phyloP scores from a whole-genome alignment of 2,329 filamentous ascomycete species.

The Cordyceps farinosa region DNA sequence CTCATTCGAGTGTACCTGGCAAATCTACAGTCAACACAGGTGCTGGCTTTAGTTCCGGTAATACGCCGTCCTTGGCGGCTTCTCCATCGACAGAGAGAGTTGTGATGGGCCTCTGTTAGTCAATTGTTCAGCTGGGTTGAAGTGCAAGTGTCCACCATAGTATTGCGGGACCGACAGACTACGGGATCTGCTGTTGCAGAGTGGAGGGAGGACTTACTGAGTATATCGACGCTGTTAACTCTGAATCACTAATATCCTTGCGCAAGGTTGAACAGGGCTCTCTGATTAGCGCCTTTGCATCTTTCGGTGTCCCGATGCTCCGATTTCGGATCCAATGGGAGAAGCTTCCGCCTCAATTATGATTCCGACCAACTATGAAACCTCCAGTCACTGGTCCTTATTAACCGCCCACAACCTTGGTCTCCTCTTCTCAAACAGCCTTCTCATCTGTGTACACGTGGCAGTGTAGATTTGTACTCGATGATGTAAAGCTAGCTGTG shows the following conservation, averaged over 20 bases:
- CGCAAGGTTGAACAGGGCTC: background rate
- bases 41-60: too few species aligned
- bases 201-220: background rate
- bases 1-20: background rate
- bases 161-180: slow-evolving; percentile 6
- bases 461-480: background rate
- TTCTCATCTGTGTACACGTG: background rate
- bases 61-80: too few species aligned
- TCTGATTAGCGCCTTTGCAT: background rate
- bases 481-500: background rate
- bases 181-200: background rate
- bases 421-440: background rate
- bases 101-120: background rate
- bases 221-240: background rate
- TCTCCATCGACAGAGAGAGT: background rate
- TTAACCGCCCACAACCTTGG: background rate
- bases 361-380: background rate
- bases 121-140: background rate
- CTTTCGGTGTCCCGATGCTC: background rate
- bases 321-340: background rate
- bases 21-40: background rate
- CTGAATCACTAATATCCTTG: background rate
- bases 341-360: background rate
- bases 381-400: background rate
- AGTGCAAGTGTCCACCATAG: background rate